Base-by-base conservation (phyloP, 2,329 filamentous ascomycete species). In the Chrysoporthe cubensis region DNA sequence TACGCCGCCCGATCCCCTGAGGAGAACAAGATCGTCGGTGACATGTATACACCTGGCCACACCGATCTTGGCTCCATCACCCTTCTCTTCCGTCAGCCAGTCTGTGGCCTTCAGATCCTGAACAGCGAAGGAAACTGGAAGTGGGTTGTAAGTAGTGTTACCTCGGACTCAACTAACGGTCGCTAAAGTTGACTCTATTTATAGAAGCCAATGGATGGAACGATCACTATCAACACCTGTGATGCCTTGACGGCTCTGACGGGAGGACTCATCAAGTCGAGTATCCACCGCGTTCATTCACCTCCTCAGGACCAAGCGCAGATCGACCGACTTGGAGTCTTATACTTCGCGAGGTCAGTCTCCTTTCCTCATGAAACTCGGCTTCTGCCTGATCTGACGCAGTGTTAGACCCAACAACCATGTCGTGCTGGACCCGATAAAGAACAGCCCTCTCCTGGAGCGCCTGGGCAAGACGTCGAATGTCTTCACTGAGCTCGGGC, bases 31-130 rank as follows among this genome's bases (percentile, higher is more conserved):
- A 78, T 77, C 50, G 78, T 80, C 1, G 81, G 80, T 0, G 76
- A 78, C 26, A 76, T 85, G 0, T 84, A 83, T 70, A 78, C 79
- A 0, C 77, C 77, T 0, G 85, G 86, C 0, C 86, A 88, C 71
- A 88, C 86, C 0, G 86, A 89, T 69, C 75, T 88, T 0, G 86
- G 85, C 0, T 84, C 83, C 0, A 78, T 88, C 0, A 88, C 86
- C 0, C 76, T 88, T 3, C 79, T 88, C 0, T 88, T 89, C 78
- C 79, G 85, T 0, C 87, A 88, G 69, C 87, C 86, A 0, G 83
- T 88, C 0, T 84, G 85, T 0, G 85, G 82, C 0, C 78, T 88
- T 1, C 86, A 89, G 71, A 85, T 88, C 60, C 74, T 73, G 37
- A 82, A 84, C 21, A 80, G 81, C n/a, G 76, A 80, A 0, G 80